These are phyloP conservation scores for Paramecium tetraurelia DNA, from an alignment of 73 alveolate species.

Conservation along the genomic window DNA sequence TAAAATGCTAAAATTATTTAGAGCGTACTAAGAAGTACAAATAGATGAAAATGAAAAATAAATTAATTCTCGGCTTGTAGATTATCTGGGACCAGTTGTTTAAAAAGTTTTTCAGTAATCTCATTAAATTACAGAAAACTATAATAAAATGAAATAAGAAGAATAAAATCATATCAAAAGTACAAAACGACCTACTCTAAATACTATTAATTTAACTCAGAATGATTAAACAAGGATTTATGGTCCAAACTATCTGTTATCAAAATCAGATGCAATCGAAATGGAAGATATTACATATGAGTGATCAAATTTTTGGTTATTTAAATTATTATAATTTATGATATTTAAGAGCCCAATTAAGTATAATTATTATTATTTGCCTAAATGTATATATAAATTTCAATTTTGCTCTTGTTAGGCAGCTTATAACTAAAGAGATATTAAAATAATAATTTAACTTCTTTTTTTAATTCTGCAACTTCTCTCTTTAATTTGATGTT, in stretches of 20 bases:
- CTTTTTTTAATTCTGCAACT: conserved; percentile 82
- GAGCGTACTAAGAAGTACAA: background rate
- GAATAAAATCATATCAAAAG: background rate
- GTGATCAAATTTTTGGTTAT: background rate
- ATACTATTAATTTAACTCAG: background rate
- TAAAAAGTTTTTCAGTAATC: background rate
- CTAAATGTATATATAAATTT: background rate
- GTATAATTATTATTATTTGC: background rate
- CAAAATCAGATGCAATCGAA: background rate
- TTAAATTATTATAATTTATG: background rate
- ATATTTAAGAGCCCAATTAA: background rate
- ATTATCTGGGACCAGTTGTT: background rate
- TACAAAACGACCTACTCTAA: background rate
- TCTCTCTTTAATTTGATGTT: conserved; percentile 75
- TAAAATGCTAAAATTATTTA: background rate
- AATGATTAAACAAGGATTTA: background rate
- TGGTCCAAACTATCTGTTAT: background rate
- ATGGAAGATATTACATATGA: background rate
- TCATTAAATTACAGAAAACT: background rate
- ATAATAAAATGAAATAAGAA: background rate
- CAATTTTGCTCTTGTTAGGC: background rate
- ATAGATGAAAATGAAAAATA: background rate
- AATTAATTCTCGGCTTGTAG: background rate
- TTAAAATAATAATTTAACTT: conserved; percentile 18
- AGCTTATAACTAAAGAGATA: background rate